Percentiles rank a stretch among this genome's conserved stretches.
phyloP scores from a whole-genome alignment of 768 basidiomycete species.

The Fistulinella prunicolor region DNA sequence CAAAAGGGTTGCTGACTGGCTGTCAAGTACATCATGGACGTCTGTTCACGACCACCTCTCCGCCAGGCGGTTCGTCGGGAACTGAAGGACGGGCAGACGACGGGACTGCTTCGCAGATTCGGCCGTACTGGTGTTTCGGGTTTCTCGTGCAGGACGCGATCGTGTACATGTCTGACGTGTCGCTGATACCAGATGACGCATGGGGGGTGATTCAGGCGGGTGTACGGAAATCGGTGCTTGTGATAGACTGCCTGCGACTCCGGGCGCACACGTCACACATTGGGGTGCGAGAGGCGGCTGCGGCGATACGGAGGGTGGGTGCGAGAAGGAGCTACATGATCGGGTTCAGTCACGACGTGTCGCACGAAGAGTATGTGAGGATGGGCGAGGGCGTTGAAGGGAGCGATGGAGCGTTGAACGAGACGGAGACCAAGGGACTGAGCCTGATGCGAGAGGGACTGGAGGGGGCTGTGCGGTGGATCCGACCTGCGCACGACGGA shows the following conservation, averaged over 20 bases:
- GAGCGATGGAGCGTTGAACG: conserved; percentile 27
- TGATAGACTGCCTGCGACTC: conserved; percentile 76
- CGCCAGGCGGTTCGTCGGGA: conserved; percentile 32
- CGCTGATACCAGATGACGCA: conserved; percentile 69
- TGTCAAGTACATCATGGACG: conserved; percentile 70
- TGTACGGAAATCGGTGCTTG: conserved; percentile 46
- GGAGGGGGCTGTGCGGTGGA: conserved; percentile 47
- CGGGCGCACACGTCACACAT: conserved; percentile 73
- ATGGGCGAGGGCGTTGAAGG: conserved; percentile 53
- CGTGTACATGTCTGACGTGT: conserved; percentile 82
- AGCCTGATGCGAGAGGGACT: conserved; percentile 47
- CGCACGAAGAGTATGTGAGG: conserved; percentile 74
- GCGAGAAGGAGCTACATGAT: conserved; percentile 66
- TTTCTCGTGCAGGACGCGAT: conserved; percentile 66
- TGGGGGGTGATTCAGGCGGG: conserved; percentile 49
- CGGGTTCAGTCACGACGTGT: conserved; percentile 74
- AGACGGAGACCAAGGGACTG: conserved; percentile 41
- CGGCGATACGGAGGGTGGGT: conserved; percentile 51
- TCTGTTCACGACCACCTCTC: conserved; percentile 46
- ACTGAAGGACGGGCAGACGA: conserved; percentile 10
- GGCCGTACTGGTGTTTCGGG: conserved; percentile 66
- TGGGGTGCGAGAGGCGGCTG: conserved; percentile 63
- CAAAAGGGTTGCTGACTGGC: conserved; percentile 1
- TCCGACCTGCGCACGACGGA: conserved; percentile 76
- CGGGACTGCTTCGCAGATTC: conserved; percentile 25